Base-by-base conservation (phyloP, 805 yeast genomes). In the Vanderwaltozyma yarrowii region DNA sequence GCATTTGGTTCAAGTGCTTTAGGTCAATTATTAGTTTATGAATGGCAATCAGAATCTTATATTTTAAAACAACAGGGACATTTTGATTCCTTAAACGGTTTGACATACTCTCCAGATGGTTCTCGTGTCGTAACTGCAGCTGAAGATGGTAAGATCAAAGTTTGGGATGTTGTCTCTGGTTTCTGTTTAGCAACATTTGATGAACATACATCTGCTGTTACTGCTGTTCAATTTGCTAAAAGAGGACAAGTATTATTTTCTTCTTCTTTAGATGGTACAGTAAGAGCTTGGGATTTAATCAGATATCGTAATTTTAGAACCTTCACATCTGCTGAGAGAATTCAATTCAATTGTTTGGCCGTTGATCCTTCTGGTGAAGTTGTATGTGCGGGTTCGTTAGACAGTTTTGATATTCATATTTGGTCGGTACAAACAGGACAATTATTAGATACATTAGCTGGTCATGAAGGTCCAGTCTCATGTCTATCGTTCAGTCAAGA, bases 401-500 rank as follows among this genome's bases (percentile, higher is more conserved):
- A 88, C 54, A 81, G 80, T 45, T 92, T 79, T 61, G 95, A 84
- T 41, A 83, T 92, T 42, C 88, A 83, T 54, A 86, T 92, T 25
- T 92, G 98, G 98, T 85, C 95, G 5, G 96, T 92, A 1, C 97
- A 92, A 65, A 88, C 96, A 0, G 80, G 94, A 2, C 96, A 88
- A 57, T 65, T 92, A 34, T 71, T 92, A 38, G 98, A 92, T 54
- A 73, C 84, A 13, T 67, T 92, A 35, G 67, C 88, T 5, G 98
- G 98, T 10, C 98, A 92, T 61, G 94, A 83, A 50, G 98, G 96
- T 2, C 98, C 98, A 1, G 79, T 92, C 3, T 84, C 95, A 1
- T 77, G 86, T 46, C 66, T 92, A 30, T 75, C 89, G 10, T 89
- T 92, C 58, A 95, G 96, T 33, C 65, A 64, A 11, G 94, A 87